These are phyloP conservation scores for Ophiostoma novo-ulmi DNA, from an alignment of 2,329 filamentous ascomycete species.

Conservation along the genomic window DNA sequence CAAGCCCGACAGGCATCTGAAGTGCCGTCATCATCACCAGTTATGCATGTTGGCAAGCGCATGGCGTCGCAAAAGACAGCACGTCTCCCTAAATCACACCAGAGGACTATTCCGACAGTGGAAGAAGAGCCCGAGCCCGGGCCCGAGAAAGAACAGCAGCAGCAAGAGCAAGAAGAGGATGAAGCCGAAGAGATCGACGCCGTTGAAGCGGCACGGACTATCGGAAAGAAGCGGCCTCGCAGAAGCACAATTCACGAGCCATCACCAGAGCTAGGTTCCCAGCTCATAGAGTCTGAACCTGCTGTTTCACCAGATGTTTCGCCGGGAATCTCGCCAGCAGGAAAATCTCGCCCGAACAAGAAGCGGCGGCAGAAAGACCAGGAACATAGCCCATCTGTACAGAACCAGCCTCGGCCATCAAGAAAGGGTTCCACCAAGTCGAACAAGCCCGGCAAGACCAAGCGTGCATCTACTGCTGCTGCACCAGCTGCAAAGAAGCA, in stretches of 20 bases:
- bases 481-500: conserved; percentile 15
- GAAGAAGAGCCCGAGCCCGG: conserved; percentile 23
- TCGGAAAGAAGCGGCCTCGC: conserved; percentile 44
- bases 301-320: conserved; percentile 30
- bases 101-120: not conserved
- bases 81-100: not conserved
- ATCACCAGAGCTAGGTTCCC: conserved; percentile 42
- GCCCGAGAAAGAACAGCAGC: conserved; percentile 28
- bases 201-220: conserved; percentile 39
- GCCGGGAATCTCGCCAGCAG: conserved; percentile 25
- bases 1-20: conserved; percentile 15
- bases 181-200: conserved; percentile 44
- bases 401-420: conserved; percentile 37
- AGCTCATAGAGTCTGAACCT: conserved; percentile 32
- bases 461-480: conserved; percentile 24
- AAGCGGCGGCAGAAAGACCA: conserved; percentile 38
- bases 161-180: conserved; percentile 27
- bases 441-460: conserved; percentile 26
- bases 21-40: conserved; percentile 22
- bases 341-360: conserved; percentile 33
- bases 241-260: conserved; percentile 34
- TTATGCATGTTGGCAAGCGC: conserved; percentile 9
- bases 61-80: conserved; percentile 5
- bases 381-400: conserved; percentile 40
- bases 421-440: conserved; percentile 25